Percentiles rank a stretch among this genome's conserved stretches.
Evolutionary conservation across 495 filamentous ascomycete genomes (phyloP).

Genomic region (Tuber calosporum): DNA sequence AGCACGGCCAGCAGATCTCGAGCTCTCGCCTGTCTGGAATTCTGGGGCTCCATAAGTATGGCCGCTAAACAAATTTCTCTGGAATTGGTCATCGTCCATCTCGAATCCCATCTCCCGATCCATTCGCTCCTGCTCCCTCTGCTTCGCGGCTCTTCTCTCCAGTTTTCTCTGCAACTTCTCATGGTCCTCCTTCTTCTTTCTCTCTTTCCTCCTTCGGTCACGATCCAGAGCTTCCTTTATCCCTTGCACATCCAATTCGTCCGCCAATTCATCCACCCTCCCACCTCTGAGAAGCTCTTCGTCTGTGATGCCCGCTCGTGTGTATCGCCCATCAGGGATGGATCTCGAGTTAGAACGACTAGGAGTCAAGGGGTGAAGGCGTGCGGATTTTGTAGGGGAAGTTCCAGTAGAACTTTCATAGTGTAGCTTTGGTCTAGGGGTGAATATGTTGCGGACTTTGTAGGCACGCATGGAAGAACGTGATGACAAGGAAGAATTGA

Average conservation of each 20-base stretch:
- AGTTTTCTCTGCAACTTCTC: conserved; percentile 30
- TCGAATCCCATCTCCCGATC: conserved; percentile 20
- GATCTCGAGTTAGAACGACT: conserved; percentile 33
- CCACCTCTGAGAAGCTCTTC: conserved; percentile 17
- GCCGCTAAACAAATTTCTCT: conserved; percentile 13
- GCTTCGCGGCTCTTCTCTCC: conserved; percentile 30
- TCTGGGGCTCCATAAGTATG: conserved; percentile 6
- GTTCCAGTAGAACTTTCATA: conserved; percentile 34
- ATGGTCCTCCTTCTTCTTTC: conserved; percentile 35
- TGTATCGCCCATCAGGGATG: conserved; percentile 25
- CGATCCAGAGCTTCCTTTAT: conserved; percentile 41
- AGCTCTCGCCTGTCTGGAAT: conserved; percentile 31
- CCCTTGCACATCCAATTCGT: conserved; percentile 38
- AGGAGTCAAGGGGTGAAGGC: conserved; percentile 18
- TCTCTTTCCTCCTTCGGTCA: conserved; percentile 37
- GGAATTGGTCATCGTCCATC: conserved; percentile 16
- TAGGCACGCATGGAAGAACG: conserved; percentile 38
- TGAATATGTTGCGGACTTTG: conserved; percentile 36
- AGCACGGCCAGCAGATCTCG: conserved; percentile 28
- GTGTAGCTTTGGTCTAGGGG: conserved; percentile 37
- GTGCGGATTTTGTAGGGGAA: conserved; percentile 12
- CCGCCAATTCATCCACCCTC: conserved; percentile 35
- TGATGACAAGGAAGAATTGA: conserved; percentile 38
- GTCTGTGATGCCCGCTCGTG: conserved; percentile 12
- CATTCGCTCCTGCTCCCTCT: conserved; percentile 18